phyloP scores from a whole-genome alignment of 208 protist species.

The Crithidia sp. region DNA sequence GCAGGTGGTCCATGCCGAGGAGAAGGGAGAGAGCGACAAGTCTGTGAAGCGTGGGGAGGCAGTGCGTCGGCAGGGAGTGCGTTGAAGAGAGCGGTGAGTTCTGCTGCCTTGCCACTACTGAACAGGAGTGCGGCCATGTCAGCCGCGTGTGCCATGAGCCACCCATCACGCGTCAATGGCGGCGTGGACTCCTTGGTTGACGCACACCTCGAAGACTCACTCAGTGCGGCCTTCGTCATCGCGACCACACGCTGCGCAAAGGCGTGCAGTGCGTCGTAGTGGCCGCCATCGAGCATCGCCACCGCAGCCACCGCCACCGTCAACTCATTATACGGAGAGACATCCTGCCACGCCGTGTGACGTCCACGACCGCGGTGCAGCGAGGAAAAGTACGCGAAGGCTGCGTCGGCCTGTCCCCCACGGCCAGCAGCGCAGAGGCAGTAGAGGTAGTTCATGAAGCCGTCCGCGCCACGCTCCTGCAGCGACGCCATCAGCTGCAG shows the following conservation, averaged over 20 bases:
- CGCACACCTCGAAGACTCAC: too few species aligned
- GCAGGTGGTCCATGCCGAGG: conserved; percentile 58
- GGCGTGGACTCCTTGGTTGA: background rate
- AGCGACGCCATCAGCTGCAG: conserved; percentile 34
- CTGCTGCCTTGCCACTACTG: background rate
- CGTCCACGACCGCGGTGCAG: conserved; percentile 28
- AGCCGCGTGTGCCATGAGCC: conserved; percentile 28
- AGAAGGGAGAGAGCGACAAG: conserved; percentile 53
- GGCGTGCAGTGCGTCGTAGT: conserved; percentile 34
- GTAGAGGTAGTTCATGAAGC: conserved; percentile 84
- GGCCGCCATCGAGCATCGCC: conserved; percentile 64
- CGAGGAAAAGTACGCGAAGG: conserved; percentile 23
- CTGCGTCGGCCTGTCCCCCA: conserved; percentile 39
- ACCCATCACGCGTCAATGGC: conserved; percentile 17
- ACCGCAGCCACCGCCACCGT: conserved; percentile 66
- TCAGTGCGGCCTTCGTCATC: background rate
- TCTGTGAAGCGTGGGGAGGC: conserved; percentile 25
- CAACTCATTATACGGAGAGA: conserved; percentile 66
- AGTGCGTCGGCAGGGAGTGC: conserved; percentile 6
- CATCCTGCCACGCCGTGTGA: conserved; percentile 2
- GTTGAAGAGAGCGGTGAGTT: background rate
- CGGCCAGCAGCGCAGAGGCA: conserved; percentile 69
- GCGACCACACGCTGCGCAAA: conserved; percentile 36
- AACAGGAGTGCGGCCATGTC: conserved; percentile 10
- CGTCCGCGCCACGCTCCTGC: conserved; percentile 34